Evolutionary conservation across 2,329 filamentous ascomycete species (phyloP).

Genomic region (Aspergillus udagawae): DNA sequence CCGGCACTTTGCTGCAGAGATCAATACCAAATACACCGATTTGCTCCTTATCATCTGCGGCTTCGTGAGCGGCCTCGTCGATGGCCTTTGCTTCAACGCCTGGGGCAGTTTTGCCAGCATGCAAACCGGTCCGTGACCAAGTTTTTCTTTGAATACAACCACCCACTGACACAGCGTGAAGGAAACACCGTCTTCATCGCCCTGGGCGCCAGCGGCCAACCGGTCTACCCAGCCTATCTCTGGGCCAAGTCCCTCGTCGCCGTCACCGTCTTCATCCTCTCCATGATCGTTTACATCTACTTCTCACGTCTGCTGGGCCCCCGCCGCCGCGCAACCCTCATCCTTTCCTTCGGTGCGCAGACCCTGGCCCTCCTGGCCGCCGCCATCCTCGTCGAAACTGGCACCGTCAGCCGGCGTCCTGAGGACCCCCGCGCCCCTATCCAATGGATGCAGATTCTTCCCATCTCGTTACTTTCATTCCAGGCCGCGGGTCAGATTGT

Average conservation of each 20-base stretch:
- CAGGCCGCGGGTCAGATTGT: conserved; percentile 40
- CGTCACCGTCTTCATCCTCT: conserved; percentile 35
- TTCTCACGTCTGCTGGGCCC: conserved; percentile 28
- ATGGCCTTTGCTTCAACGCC: conserved; percentile 39
- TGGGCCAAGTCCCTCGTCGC: conserved; percentile 43
- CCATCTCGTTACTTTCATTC: conserved; percentile 38
- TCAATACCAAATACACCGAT: conserved; percentile 25
- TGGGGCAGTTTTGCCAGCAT: conserved; percentile 43
- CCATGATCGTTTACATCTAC: conserved; percentile 39
- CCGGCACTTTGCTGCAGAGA: conserved; percentile 18
- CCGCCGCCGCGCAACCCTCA: conserved; percentile 35
- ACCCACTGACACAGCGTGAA: conserved; percentile 9
- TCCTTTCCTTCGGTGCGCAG: conserved; percentile 39
- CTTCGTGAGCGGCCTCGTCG: conserved; percentile 38
- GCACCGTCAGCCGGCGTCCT: conserved; percentile 27
- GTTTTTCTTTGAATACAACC: not conserved
- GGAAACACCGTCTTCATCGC: conserved; percentile 44
- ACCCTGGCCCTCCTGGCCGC: conserved; percentile 31
- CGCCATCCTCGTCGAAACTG: conserved; percentile 32
- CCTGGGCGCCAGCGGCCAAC: conserved; percentile 39
- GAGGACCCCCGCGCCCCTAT: conserved; percentile 28
- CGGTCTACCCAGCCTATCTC: conserved; percentile 35
- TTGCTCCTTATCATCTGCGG: conserved; percentile 32
- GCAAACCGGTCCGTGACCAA: conserved; percentile 34
- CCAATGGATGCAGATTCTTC: conserved; percentile 35